Base-by-base conservation (phyloP, 2,329 filamentous ascomycete genomes). In the Leptodontidium sp. region DNA sequence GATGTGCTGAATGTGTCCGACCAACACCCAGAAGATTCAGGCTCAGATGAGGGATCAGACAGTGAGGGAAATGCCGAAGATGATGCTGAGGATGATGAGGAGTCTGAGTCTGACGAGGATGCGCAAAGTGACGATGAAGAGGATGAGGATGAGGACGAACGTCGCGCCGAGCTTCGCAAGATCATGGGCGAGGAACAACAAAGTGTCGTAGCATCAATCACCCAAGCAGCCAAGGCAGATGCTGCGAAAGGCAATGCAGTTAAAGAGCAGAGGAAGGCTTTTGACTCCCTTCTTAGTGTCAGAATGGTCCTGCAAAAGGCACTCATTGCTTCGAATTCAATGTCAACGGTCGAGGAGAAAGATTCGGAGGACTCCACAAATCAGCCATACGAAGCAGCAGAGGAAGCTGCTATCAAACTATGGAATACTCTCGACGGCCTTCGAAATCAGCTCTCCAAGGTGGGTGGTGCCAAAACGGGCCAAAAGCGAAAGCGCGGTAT, bases 251-350 rank as follows among this genome's bases (percentile, higher is more conserved):
- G 96, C 14, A 82, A 87, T 65, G 95, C 95, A 0, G 93, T 99
- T 47, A 95, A 94, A 75, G 85, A 90, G 67, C 96, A 99, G 81
- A 89, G 94, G 63, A 91, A 90, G 70, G 89, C 91, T 0, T 99
- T 97, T 77, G 95, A 98, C 74, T 88, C 92, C 0, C 87, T 98
- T 0, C 86, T 99, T 40, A 97, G 97, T 81, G 87, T 94, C 15
- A 90, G 96, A 24, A 98, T 99, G 77, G 92, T 95, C 70, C 82
- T 99, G 21, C 97, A 99, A 79, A 98, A 98, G 80, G 93, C 93
- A 1, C 82, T 99, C 15, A 87, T 96, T 17, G 90, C 92, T 0
- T 88, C 91, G 32, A 98, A 98, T 79, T 91, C 93, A 0, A 84
- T 97, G 50, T 80, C 85, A 17, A 77, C 82, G 0, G 73, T 85